These are phyloP conservation scores for Corylus avellana DNA, from an alignment of 306 rosid genomes.

Conservation along the genomic window DNA sequence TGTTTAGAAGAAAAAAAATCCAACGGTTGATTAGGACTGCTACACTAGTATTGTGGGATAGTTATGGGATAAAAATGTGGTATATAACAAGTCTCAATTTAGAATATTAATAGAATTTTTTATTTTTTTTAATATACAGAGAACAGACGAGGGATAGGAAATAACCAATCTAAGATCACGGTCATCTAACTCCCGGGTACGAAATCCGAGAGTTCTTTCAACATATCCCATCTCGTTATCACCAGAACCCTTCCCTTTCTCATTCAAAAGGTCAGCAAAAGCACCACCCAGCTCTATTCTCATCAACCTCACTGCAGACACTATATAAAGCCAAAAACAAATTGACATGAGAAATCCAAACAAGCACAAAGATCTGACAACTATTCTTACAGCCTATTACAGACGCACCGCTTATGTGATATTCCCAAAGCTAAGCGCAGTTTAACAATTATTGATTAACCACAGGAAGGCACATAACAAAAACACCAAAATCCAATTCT, in stretches of 20 bases:
- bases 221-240: conserved; percentile 92
- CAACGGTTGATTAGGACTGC: too few species aligned
- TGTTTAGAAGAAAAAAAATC: too few species aligned
- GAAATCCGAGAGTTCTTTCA: conserved; percentile 81
- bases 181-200: conserved; percentile 65
- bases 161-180: conserved; percentile 85
- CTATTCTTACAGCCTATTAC: not conserved
- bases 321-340: conserved; percentile 34
- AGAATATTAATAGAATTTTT: not conserved
- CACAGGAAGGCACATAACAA: conserved; percentile 7
- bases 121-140: not conserved
- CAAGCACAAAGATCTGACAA: not conserved
- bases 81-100: too few species aligned
- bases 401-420: not conserved
- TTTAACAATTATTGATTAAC: not conserved
- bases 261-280: conserved; percentile 91
- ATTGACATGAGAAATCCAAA: conserved; percentile 12
- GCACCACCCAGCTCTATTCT: conserved; percentile 92
- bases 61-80: too few species aligned
- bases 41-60: too few species aligned
- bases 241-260: conserved; percentile 93
- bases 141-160: conserved; percentile 24
- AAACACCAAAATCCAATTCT: conserved; percentile 5
- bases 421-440: not conserved
- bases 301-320: conserved; percentile 86